phyloP scores from a whole-genome alignment of 768 basidiomycete genomes.

The Mycena galopus region DNA sequence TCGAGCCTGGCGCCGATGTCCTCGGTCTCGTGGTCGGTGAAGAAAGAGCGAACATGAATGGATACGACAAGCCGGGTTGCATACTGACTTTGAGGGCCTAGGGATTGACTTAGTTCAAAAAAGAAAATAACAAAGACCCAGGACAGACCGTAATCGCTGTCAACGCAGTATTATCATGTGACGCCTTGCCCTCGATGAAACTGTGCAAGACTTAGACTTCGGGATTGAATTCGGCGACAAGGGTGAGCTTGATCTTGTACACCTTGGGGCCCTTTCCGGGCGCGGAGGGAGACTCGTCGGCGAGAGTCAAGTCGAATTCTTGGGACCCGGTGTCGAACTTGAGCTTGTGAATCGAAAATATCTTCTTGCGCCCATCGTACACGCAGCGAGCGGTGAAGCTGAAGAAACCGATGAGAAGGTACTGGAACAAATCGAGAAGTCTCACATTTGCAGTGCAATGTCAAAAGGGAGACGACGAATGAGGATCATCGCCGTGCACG shows the following conservation, averaged over 20 bases:
- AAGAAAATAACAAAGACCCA: conserved; percentile 15
- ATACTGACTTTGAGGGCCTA: conserved; percentile 71
- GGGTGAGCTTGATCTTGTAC: conserved; percentile 71
- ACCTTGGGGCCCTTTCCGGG: conserved; percentile 67
- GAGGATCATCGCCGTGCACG: too few relatives aligned
- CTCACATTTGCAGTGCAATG: conserved; percentile 57
- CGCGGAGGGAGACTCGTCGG: conserved; percentile 47
- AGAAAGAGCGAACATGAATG: conserved; percentile 74
- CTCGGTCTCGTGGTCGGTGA: conserved; percentile 61
- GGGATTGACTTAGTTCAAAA: neutral
- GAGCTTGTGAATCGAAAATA: conserved; percentile 72
- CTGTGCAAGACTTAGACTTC: conserved; percentile 65
- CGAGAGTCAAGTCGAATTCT: conserved; percentile 77
- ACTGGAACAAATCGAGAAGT: too few relatives aligned
- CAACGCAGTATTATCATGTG: conserved; percentile 66
- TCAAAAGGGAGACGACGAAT: too few relatives aligned
- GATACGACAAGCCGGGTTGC: conserved; percentile 67
- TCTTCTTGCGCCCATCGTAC: conserved; percentile 67
- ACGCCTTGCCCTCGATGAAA: conserved; percentile 66
- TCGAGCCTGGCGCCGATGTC: conserved; percentile 64
- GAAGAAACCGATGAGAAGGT: neutral
- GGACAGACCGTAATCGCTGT: conserved; percentile 66
- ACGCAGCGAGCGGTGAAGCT: conserved; percentile 79
- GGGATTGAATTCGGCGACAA: conserved; percentile 71
- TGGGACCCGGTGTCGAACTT: too few relatives aligned